Evolutionary conservation across 2,329 filamentous ascomycete genomes (phyloP).

Genomic region (Coleophoma eucalyptorum): DNA sequence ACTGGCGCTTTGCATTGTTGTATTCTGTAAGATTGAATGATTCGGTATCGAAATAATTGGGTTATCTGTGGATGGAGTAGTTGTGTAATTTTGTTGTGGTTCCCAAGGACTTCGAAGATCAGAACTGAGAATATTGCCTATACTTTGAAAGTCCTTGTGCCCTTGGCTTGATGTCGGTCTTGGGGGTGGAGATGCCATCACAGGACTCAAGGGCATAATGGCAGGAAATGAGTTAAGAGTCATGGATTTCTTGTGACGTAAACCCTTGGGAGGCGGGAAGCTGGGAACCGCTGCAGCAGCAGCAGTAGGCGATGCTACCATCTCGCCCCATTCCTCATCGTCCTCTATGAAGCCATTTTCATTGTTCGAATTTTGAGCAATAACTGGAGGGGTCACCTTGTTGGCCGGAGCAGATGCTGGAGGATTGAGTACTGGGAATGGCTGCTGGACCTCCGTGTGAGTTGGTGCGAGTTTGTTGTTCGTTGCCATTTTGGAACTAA

Average conservation of each 20-base stretch:
- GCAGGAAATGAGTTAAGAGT: constrained; percentile 8
- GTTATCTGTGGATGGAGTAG: background rate
- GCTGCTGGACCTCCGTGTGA: no score
- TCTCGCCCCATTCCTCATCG: constrained; percentile 33
- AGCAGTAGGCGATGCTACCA: constrained; percentile 28
- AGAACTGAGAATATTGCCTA: no score
- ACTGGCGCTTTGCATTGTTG: background rate
- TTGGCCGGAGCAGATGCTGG: background rate
- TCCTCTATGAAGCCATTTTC: constrained; percentile 11
- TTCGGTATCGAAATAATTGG: background rate
- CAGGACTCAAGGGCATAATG: background rate
- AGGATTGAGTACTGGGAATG: background rate
- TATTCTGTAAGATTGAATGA: background rate
- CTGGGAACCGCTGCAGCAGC: constrained; percentile 10
- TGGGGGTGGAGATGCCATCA: background rate
- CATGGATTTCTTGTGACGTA: constrained; percentile 18
- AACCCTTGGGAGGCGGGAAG: constrained; percentile 2
- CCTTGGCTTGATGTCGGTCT: constrained; percentile 1
- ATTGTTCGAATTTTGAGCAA: background rate
- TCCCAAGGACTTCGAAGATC: no score
- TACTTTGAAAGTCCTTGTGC: no score
- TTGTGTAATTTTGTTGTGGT: background rate
- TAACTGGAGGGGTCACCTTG: no score
- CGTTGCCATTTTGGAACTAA: no score
- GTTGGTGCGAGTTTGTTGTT: no score